phyloP scores from a whole-genome alignment of 225 moss, liverwort and hornwort species.

The Pseudoscleropodium purum region DNA sequence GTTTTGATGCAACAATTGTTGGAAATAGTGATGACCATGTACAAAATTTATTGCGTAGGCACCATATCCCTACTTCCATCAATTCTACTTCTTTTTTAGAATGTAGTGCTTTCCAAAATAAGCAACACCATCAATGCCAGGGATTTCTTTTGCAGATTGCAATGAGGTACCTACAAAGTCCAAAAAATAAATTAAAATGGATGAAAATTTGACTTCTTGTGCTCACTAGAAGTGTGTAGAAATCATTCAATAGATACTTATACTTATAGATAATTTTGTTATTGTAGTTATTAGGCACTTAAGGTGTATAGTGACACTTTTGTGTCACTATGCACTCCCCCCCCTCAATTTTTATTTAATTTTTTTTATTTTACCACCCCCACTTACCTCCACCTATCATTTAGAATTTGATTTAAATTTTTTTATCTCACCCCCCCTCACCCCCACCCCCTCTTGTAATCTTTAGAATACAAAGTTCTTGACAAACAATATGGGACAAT shows the following conservation, averaged over 20 bases:
- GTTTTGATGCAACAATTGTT: fast-evolving
- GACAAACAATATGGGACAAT: too few species aligned
- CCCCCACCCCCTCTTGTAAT: too few species aligned
- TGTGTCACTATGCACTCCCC: too few species aligned
- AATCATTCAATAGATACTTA: neutral
- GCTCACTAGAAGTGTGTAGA: fast-evolving
- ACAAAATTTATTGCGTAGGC: neutral
- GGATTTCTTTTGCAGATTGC: neutral
- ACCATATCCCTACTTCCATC: fast-evolving
- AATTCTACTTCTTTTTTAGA: neutral
- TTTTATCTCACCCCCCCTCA: too few species aligned
- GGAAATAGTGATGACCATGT: neutral
- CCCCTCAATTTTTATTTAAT: too few species aligned
- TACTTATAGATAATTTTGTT: too few species aligned
- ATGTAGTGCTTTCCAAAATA: neutral
- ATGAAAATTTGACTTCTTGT: neutral
- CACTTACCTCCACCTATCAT: too few species aligned
- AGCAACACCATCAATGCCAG: fast-evolving
- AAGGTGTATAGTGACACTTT: too few species aligned
- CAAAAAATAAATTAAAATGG: neutral
- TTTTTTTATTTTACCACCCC: too few species aligned
- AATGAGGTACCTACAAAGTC: fast-evolving
- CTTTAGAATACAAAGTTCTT: too few species aligned
- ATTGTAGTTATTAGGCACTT: too few species aligned
- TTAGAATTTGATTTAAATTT: too few species aligned